These are phyloP conservation scores for Mycocalia duriaeana DNA, from an alignment of 1,284 basidiomycete genomes.

Conservation along the genomic window DNA sequence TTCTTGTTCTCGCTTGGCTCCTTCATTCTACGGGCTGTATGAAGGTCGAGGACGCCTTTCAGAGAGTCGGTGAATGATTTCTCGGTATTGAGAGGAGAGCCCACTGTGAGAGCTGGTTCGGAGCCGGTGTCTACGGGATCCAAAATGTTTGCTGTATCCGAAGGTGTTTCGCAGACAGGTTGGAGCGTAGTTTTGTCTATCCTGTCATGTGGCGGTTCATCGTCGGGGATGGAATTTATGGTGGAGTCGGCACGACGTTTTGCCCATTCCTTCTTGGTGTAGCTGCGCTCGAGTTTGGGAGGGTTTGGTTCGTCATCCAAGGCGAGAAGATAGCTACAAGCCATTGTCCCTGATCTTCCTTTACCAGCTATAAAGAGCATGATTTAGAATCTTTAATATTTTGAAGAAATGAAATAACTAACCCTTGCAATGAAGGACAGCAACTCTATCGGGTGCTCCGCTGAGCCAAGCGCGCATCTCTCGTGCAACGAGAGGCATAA, in stretches of 20 bases:
- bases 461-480: constrained; percentile 80
- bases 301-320: constrained; percentile 42
- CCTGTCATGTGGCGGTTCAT: constrained; percentile 16
- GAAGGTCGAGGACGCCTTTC: constrained; percentile 59
- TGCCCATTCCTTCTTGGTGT: constrained; percentile 44
- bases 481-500: constrained; percentile 71
- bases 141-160: constrained; percentile 14
- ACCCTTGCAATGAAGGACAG: constrained; percentile 90
- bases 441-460: constrained; percentile 64
- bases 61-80: constrained; percentile 37
- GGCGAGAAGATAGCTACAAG: constrained; percentile 76
- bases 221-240: constrained; percentile 42
- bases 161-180: constrained; percentile 5
- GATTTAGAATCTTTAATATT: too few species aligned
- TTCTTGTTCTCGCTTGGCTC: constrained; percentile 35
- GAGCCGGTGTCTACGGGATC: constrained; percentile 12
- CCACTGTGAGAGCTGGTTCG: neutral
- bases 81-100: constrained; percentile 11
- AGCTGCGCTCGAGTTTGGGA: constrained; percentile 43
- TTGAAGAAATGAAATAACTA: constrained; percentile 6
- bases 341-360: constrained; percentile 68
- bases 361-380: constrained; percentile 56
- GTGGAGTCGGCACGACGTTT: constrained; percentile 44
- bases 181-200: constrained; percentile 2
- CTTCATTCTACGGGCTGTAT: constrained; percentile 70